Evolutionary conservation across 2,329 filamentous ascomycete genomes (phyloP).

Genomic region (Sphaerulina vaccinii): DNA sequence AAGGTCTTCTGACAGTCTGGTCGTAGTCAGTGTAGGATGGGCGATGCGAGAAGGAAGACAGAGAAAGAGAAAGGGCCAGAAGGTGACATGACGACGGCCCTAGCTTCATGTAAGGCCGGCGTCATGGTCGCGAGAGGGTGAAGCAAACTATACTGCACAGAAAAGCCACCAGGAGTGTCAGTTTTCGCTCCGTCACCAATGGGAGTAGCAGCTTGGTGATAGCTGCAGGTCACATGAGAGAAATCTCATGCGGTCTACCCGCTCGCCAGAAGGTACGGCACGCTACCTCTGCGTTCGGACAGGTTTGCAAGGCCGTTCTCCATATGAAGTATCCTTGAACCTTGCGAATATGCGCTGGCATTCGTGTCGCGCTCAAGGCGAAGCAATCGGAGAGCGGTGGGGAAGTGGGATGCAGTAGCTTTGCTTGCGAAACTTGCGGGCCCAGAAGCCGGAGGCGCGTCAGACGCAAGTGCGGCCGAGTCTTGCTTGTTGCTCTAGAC

Average conservation of each 20-base stretch:
- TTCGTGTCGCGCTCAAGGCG: not conserved
- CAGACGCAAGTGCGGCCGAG: not conserved
- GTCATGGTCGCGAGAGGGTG: slow-evolving; percentile 13
- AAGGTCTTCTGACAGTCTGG: not conserved
- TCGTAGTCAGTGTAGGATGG: not conserved
- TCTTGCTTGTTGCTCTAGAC: no score
- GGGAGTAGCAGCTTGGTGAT: not conserved
- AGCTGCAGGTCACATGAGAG: slow-evolving; percentile 15
- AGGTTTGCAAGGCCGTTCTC: not conserved
- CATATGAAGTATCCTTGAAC: slow-evolving; percentile 5
- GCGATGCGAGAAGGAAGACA: not conserved
- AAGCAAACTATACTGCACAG: slow-evolving; percentile 9
- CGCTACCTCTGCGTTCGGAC: slow-evolving; percentile 2
- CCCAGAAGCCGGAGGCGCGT: not conserved
- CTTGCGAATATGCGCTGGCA: slow-evolving; percentile 12
- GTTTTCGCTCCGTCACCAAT: slow-evolving; percentile 16
- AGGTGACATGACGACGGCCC: slow-evolving; percentile 13
- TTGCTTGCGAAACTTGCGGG: not conserved
- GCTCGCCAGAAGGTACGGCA: slow-evolving; percentile 8
- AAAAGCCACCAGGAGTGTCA: slow-evolving; percentile 15
- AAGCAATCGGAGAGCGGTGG: slow-evolving; percentile 5
- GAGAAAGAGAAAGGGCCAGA: slow-evolving; percentile 1
- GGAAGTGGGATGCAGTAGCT: slow-evolving; percentile 6
- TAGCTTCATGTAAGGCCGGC: slow-evolving; percentile 11
- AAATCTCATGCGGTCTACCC: slow-evolving; percentile 11